Evolutionary conservation across 441 rosid species (phyloP), one percentile per base, ranked within the genome.

Genomic region (Rhodomyrtus psidioides): DNA sequence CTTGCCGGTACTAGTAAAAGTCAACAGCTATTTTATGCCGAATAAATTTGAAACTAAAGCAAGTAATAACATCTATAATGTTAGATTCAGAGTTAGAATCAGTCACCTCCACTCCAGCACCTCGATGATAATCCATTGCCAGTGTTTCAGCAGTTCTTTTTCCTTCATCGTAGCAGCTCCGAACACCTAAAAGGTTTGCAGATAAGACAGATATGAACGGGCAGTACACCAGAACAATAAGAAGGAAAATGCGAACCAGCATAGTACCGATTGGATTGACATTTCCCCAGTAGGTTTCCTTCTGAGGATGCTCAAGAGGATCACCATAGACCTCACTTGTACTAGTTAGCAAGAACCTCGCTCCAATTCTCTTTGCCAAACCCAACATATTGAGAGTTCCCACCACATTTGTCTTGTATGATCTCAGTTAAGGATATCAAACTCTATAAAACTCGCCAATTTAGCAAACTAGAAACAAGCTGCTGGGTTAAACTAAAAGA

Each of bases 341-440:
- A 86, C 99, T 97, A 2, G 99, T 97, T 13, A 97, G 94, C 93
- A 97, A 86, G 91, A 97, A 97, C 93, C 94, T 92, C 2, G 99
- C 98, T 53, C 99, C 98, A 42, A 97, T 97, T 89, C 99, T 95
- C 97, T 97, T 96, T 7, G 99, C 99, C 86, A 97, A 93, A 54
- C 98, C 99, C 96, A 97, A 85, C 98, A 97, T 94, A 86, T 97
- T 96, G 84, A 97, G 94, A n/a, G 98, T 97, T 16, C 99, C 99
- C 98, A 97, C 94, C 89, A 96, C 99, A 93, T 97, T 97, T 7
- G 98, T 97, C 97, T 97, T 97, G 98, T 97, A 86, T 13, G 82
- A 87, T 51, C 86, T 86, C 65, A 46, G 94, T 94, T 84, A 97
- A 93, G 98, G 94, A 92, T 90, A 88, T 84, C 86, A 84, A 86